phyloP scores from a whole-genome alignment of 2,329 filamentous ascomycete species.

The Scleromitrula shiraiana region DNA sequence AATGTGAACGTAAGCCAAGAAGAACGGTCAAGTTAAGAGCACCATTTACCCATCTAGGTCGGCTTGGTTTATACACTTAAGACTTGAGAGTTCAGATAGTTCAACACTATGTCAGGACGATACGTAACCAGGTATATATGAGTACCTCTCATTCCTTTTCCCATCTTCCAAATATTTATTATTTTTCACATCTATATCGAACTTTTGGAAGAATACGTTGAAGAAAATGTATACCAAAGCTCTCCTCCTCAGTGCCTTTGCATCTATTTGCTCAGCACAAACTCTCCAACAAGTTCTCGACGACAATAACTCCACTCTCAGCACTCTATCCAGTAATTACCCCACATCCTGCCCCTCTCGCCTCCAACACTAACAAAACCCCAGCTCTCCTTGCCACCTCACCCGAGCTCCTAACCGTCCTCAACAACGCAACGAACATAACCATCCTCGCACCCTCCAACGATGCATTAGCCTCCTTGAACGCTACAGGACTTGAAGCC shows the following conservation, averaged over 20 bases:
- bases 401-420: not conserved
- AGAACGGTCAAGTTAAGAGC: no score
- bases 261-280: not conserved
- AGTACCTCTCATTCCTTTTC: no score
- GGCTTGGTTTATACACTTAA: no score
- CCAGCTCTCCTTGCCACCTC: not conserved
- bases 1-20: no score
- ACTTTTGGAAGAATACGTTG: no score
- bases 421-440: constrained; percentile 3
- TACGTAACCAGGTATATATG: no score
- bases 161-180: no score
- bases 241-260: not conserved
- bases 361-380: not conserved
- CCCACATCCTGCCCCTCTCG: not conserved
- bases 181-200: no score
- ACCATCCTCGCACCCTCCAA: constrained; percentile 11
- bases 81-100: no score
- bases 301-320: not conserved
- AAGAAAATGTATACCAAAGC: not conserved
- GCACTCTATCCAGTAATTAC: not conserved
- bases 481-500: constrained; percentile 8
- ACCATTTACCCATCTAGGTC: no score
- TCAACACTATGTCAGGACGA: no score
- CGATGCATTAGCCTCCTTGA: constrained; percentile 13
- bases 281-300: not conserved